These are phyloP conservation scores for Epicoccum nigrum DNA, from an alignment of 2,329 filamentous ascomycete species.

Conservation along the genomic window DNA sequence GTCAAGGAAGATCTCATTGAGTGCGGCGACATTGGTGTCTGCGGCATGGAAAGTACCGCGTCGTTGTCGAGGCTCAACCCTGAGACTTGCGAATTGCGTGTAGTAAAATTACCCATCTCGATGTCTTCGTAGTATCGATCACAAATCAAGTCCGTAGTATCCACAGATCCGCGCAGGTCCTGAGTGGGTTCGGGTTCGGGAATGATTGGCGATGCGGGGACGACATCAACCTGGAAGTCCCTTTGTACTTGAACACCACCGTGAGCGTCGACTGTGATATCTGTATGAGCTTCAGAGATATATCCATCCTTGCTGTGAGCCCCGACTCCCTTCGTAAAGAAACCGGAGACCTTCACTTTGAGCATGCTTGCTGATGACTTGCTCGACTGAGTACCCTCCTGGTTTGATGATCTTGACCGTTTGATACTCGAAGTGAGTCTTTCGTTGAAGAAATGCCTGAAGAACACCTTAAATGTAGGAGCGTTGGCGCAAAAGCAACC, in stretches of 20 bases:
- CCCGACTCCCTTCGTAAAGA: slow-evolving; percentile 13
- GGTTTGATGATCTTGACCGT: not conserved
- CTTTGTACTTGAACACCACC: slow-evolving; percentile 29
- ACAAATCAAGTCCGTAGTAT: slow-evolving; percentile 23
- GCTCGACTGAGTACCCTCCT: slow-evolving; percentile 8
- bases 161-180: slow-evolving; percentile 11
- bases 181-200: not conserved
- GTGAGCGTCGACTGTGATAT: slow-evolving; percentile 28
- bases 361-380: slow-evolving; percentile 8
- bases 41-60: slow-evolving; percentile 29
- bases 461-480: slow-evolving; percentile 42
- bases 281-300: slow-evolving; percentile 29
- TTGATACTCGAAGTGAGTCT: slow-evolving; percentile 22
- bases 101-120: slow-evolving; percentile 30
- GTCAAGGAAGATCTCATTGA: slow-evolving; percentile 7
- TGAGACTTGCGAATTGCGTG: slow-evolving; percentile 16
- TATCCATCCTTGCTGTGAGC: slow-evolving; percentile 27
- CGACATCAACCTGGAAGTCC: slow-evolving; percentile 21
- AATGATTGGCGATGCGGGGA: slow-evolving; percentile 4
- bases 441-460: slow-evolving; percentile 38
- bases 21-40: slow-evolving; percentile 10
- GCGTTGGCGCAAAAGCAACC: slow-evolving; percentile 41
- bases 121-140: slow-evolving; percentile 32
- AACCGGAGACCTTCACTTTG: slow-evolving; percentile 18
- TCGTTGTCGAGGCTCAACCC: slow-evolving; percentile 18